Percentiles rank a stretch among this genome's conserved stretches.
Conservation (phyloP, 805 yeast genomes). For the Zygosaccharomyces lentus region DNA sequence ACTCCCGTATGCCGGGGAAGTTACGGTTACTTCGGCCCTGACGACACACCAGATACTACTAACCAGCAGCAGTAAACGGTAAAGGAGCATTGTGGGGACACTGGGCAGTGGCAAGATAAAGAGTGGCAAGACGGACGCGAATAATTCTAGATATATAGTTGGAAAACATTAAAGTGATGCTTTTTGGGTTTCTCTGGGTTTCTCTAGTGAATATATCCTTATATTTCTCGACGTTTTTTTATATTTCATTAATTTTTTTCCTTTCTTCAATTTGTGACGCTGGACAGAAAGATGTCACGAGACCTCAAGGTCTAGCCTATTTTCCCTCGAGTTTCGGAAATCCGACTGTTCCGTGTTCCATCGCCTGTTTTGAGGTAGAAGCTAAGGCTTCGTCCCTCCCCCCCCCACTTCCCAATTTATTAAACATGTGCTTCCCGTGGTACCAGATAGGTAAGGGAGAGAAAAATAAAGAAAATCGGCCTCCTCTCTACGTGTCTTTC, state of each 20-base stretch:
- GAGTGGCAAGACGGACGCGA: not conserved
- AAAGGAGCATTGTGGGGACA: not conserved
- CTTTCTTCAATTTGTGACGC: not conserved
- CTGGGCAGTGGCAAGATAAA: not conserved
- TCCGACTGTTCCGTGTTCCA: not conserved
- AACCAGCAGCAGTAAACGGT: not conserved
- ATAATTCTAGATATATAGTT: not conserved
- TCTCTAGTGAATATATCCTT: not conserved
- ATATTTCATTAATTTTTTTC: not conserved
- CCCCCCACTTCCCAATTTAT: not conserved
- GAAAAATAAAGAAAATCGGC: not conserved
- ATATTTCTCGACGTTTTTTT: not conserved
- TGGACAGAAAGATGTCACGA: no score
- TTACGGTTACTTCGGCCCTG: not conserved
- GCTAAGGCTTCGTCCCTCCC: not conserved
- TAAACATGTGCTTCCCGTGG: not conserved
- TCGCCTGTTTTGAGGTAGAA: not conserved
- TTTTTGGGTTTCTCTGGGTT: not conserved
- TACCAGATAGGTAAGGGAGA: not conserved
- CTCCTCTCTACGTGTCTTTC: not conserved
- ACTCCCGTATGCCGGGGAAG: slow-evolving; percentile 3
- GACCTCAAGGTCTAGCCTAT: no score
- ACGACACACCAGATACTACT: not conserved
- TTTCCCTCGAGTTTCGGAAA: no score
- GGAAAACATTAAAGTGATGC: not conserved